A percentile compares a stretch with the other conserved stretches of the same genome.
These are phyloP conservation scores for Phialophora expanda DNA, from an alignment of 2,329 filamentous ascomycete genomes.

Conservation along the genomic window DNA sequence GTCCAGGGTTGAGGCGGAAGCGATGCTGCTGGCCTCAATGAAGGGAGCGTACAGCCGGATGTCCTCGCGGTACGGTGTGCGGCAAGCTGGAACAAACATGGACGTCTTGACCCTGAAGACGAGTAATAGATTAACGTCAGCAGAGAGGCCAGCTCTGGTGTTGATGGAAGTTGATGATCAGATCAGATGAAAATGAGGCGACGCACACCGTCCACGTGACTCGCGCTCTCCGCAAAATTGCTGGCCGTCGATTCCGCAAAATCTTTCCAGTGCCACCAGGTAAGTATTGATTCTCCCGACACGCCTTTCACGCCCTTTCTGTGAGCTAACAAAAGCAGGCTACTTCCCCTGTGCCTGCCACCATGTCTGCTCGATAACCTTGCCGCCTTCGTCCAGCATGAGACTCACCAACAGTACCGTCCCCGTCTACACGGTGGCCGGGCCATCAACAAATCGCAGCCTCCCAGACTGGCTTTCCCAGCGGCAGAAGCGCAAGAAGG, in stretches of 20 bases:
- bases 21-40: neutral
- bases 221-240: neutral
- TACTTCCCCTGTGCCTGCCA: neutral
- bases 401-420: conserved; percentile 71
- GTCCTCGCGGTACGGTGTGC: neutral
- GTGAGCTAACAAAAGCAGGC: conserved; percentile 12
- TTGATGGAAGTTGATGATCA: neutral
- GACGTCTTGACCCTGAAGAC: neutral
- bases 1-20: neutral
- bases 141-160: neutral
- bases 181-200: neutral
- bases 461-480: conserved; percentile 95
- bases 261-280: conserved; percentile 19
- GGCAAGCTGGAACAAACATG: neutral
- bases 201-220: neutral
- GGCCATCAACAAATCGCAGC: conserved; percentile 82
- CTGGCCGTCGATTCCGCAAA: neutral
- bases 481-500: conserved; percentile 88
- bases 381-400: conserved; percentile 43
- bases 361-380: conserved; percentile 6
- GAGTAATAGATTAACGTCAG: neutral
- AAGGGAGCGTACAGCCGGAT: neutral
- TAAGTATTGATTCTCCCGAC: conserved; percentile 2
- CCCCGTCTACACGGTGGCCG: conserved; percentile 93
- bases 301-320: neutral